Conservation (phyloP, 768 basidiomycete genomes). For the Kwoniella botswanensis region DNA sequence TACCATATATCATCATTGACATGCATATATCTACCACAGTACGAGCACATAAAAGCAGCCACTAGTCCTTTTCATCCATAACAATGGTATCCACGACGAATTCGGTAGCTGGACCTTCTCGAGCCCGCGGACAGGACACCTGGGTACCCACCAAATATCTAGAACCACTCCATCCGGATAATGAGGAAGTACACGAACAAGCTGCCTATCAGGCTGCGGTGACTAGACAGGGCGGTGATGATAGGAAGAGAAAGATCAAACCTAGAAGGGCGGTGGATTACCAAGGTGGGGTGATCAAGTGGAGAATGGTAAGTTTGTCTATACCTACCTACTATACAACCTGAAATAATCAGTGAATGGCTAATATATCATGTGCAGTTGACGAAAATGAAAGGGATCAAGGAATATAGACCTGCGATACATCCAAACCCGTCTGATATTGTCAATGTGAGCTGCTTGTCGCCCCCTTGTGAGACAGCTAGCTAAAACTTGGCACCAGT, state of each 20-base stretch:
- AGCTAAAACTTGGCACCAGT: slow-evolving; percentile 61
- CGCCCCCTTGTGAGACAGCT: background rate
- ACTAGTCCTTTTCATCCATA: no score
- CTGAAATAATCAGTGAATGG: background rate
- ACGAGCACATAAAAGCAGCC: background rate
- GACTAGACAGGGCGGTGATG: slow-evolving; percentile 63
- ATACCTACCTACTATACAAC: background rate
- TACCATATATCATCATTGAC: background rate
- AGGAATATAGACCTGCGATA: slow-evolving; percentile 63
- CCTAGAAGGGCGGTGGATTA: slow-evolving; percentile 95
- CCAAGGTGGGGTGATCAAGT: slow-evolving; percentile 82
- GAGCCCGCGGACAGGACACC: slow-evolving; percentile 42
- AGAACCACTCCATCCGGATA: slow-evolving; percentile 69
- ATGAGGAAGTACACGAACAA: slow-evolving; percentile 76
- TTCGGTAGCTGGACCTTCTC: slow-evolving; percentile 38
- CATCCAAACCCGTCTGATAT: slow-evolving; percentile 80
- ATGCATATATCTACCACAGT: background rate
- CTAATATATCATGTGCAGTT: slow-evolving; percentile 6
- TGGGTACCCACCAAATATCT: slow-evolving; percentile 79
- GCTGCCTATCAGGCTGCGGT: slow-evolving; percentile 79
- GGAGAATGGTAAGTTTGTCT: slow-evolving; percentile 70
- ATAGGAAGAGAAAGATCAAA: slow-evolving; percentile 77
- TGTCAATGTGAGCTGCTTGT: slow-evolving; percentile 70
- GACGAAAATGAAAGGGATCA: slow-evolving; percentile 57
- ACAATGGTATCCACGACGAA: slow-evolving; percentile 3